Base-by-base conservation (phyloP, 2,329 filamentous ascomycete genomes). In the Blastomyces emzantsi region DNA sequence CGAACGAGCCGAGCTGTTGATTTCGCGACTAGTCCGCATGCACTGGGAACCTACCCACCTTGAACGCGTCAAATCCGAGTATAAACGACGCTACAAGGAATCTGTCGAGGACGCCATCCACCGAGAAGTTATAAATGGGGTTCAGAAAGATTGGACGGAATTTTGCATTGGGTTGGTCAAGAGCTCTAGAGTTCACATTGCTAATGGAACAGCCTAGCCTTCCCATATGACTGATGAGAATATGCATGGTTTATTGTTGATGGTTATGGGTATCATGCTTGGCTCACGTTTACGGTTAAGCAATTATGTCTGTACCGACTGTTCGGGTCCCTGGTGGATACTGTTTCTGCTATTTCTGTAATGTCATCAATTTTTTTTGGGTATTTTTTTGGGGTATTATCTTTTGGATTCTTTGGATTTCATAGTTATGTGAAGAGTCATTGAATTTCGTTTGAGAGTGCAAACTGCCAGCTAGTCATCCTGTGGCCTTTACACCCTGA, bases 1-100 rank as follows among this genome's bases (percentile, higher is more conserved):
- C 67, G 90, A 93, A 72, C 86, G 93, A 39, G 88, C 90, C 56
- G 93, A 97, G 74, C 80, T 97, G 59, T 85, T 99, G 60, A 95
- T 96, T 67, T 92, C 89, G 2, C 84, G 94, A 1, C 82, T 97
- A 1, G 90, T 97, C 54, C 84, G 94, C 41, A 86, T 93, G 74
- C 94, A 97, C 77, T 97, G 94, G 94, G 92, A 97, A 71, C 84
- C 88, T 4, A 78, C 83, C 67, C 93, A 97, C 76, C 82, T 97
- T 77, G 84, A 87, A 64, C 83, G 84, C 25, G 85, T 97, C 62
- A 95, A 95, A 81, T 77, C 79, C 41, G 90, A 92, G 66, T 99
- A 92, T 76, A 82, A 85, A 63, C 85, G 88, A 66, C 87, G 92
- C 66, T 97, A 97, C 75, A 82, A 84, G 5, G 79, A 83, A 60